phyloP scores from a whole-genome alignment of 257 asterid species.

The Leptodermis oblonga region DNA sequence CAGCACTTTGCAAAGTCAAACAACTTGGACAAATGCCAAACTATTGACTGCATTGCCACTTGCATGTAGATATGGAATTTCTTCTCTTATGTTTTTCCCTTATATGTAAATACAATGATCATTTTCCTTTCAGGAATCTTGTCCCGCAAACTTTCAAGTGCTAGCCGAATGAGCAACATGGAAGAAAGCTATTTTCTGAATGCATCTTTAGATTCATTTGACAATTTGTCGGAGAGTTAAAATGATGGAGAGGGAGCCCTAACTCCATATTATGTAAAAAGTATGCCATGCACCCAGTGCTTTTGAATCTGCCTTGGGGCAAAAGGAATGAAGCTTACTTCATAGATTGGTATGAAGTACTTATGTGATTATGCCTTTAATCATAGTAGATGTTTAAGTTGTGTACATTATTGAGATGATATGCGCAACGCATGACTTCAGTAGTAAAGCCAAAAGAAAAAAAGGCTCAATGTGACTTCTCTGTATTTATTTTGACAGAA shows the following conservation, averaged over 20 bases:
- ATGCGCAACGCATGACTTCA: not conserved
- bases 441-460: not conserved
- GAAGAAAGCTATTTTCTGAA: slow-evolving; percentile 92
- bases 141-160: slow-evolving; percentile 74
- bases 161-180: slow-evolving; percentile 87
- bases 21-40: no score
- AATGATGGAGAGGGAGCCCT: slow-evolving; percentile 52
- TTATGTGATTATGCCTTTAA: slow-evolving; percentile 9
- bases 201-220: slow-evolving; percentile 80
- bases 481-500: no score
- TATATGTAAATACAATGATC: slow-evolving; percentile 28
- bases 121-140: slow-evolving; percentile 51
- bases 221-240: slow-evolving; percentile 58
- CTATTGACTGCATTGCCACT: no score
- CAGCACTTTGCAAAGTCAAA: no score
- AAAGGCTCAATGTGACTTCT: no score
- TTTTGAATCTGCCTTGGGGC: slow-evolving; percentile 90
- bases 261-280: slow-evolving; percentile 77
- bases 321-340: slow-evolving; percentile 97
- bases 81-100: no score
- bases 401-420: not conserved
- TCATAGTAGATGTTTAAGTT: not conserved
- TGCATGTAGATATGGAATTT: no score
- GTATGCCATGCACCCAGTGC: slow-evolving; percentile 77
- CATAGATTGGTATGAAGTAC: slow-evolving; percentile 66